Evolutionary conservation across 2,329 filamentous ascomycete genomes (phyloP), one percentile per base, ranked within the genome.

Genomic region (Cyphellophora europaea): DNA sequence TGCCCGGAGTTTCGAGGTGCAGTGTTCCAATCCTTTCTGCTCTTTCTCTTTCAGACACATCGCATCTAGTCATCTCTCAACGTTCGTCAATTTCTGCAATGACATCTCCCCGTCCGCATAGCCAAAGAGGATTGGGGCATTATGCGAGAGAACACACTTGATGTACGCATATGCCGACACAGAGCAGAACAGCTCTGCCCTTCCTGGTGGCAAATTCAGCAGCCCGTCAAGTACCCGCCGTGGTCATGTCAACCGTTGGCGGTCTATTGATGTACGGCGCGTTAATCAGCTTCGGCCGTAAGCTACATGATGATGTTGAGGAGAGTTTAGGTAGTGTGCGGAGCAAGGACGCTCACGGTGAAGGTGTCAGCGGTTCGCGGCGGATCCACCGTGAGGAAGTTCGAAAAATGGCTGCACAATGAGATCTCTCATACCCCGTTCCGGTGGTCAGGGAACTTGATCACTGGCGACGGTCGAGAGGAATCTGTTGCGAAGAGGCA

Each of bases 311-410:
- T 25, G 21, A 25, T 25, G 21, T 25, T 25, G 21, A 25, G 21
- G 21, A 25, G 21, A 25, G 21, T 25, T 8, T 25, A 25, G 21
- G 21, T 25, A 25, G 21, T 25, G 21, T 25, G 21, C 8, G 21
- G 21, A 21, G 6, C 29, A 19, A 35, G 10, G 31, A 36, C 33
- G 18, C 29, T 25, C 21, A n/a, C 30, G 34, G 27, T 13, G 33
- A 36, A 36, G 33, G 33, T 36, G 33, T 36, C 27, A 14, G 34
- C 5, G 27, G 34, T 31, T 36, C 27, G 34, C 27, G 34, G 32
- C 36, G 31, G 36, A 38, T 35, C 36, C 31, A 37, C 35, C 32
- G 25, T 30, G 15, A 38, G 27, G 18, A 38, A 34, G 32, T 38
- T 35, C 32, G 13, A 36, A 38, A 35, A 38, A 17, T 35, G 19